Evolutionary conservation across 257 asterid genomes (phyloP).

Genomic region (Ligustrum vulgare): DNA sequence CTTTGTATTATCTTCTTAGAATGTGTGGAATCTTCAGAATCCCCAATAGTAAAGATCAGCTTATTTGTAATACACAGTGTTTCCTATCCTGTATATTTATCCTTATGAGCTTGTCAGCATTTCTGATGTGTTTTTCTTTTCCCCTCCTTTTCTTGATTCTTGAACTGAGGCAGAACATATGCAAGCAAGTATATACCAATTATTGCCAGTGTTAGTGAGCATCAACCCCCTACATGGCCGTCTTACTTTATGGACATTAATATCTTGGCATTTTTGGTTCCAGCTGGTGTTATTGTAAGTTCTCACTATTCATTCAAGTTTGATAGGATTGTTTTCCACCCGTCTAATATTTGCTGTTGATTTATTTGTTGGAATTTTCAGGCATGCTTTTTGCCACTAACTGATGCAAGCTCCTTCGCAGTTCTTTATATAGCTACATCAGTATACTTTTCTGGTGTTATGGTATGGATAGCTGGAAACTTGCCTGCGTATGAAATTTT

Average conservation of each 20-base stretch:
- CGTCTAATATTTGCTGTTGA: slow-evolving; percentile 13
- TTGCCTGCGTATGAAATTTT: neutral
- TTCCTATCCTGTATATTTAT: slow-evolving; percentile 9
- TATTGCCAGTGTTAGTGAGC: slow-evolving; percentile 98
- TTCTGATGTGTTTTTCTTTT: slow-evolving; percentile 27
- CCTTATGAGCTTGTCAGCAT: slow-evolving; percentile 9
- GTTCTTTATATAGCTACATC: slow-evolving; percentile 94
- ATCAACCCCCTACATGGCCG: slow-evolving; percentile 99
- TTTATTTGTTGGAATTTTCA: slow-evolving; percentile 37
- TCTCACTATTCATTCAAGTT: slow-evolving; percentile 15
- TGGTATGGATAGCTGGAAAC: slow-evolving; percentile 52
- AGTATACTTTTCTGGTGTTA: slow-evolving; percentile 97
- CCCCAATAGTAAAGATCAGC: neutral
- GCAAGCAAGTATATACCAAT: slow-evolving; percentile 99
- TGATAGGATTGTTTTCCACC: slow-evolving; percentile 16
- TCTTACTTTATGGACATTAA: slow-evolving; percentile 98
- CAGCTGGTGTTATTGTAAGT: slow-evolving; percentile 97
- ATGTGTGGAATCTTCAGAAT: slow-evolving; percentile 16
- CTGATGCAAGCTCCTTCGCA: slow-evolving; percentile 98
- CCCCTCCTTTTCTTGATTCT: slow-evolving; percentile 8
- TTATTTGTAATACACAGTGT: neutral
- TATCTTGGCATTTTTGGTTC: slow-evolving; percentile 95
- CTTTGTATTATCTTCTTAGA: neutral
- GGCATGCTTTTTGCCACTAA: slow-evolving; percentile 97
- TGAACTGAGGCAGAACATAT: slow-evolving; percentile 72